Percentiles rank a stretch among this genome's conserved stretches.
These are phyloP conservation scores for Fraxinus excelsior DNA, from an alignment of 257 asterid genomes.

Conservation along the genomic window DNA sequence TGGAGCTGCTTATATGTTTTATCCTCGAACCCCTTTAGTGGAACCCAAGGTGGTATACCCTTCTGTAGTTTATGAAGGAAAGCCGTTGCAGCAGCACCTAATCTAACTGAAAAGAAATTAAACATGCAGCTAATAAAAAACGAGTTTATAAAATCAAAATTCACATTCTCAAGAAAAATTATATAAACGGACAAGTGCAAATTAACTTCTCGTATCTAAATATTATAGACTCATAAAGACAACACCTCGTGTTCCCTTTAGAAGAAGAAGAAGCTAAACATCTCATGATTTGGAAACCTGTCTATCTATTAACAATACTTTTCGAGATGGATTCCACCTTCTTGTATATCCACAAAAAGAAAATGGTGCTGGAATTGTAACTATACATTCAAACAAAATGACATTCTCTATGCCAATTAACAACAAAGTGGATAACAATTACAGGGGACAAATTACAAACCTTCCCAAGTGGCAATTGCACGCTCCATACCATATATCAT, in stretches of 20 bases:
- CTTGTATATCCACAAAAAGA: background rate
- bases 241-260: background rate
- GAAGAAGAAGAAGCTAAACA: background rate
- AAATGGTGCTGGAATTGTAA: background rate
- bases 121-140: conserved; percentile 9
- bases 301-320: background rate
- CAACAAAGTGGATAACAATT: conserved; percentile 13
- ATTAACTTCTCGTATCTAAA: background rate
- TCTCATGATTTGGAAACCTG: too few species aligned
- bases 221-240: background rate
- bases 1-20: conserved; percentile 92
- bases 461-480: conserved; percentile 98
- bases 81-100: conserved; percentile 93
- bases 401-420: background rate
- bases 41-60: conserved; percentile 98
- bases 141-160: background rate
- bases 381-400: background rate
- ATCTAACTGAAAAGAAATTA: conserved; percentile 63
- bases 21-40: conserved; percentile 82
- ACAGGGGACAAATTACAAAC: conserved; percentile 41
- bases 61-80: conserved; percentile 86
- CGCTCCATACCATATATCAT: conserved; percentile 94
- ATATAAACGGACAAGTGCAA: background rate
- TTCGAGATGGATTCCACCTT: background rate
- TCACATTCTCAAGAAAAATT: background rate